Evolutionary conservation across 169 alveolate species (phyloP), one percentile per base, ranked within the genome.

Genomic region (Plasmodium fragile): DNA sequence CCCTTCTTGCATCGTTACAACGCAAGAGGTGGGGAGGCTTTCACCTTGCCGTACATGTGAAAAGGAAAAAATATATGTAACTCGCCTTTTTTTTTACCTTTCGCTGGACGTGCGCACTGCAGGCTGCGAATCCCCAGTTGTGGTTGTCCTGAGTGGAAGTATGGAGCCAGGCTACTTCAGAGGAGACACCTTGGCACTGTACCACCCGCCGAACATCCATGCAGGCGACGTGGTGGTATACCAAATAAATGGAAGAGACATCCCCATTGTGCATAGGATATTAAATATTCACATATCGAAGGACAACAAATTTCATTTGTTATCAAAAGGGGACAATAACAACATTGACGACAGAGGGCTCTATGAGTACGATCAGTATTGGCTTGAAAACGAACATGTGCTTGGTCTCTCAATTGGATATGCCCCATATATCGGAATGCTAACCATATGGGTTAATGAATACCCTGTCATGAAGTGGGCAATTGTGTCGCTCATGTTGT

Each of bases 261-360:
- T 98, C 30, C 99, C 99, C 16, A 98, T 98, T 45, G 99, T 98
- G 30, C 99, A 98, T 92, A 97, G 99, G 82, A 97, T 97, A 25
- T 95, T 97, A 30, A 92, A 97, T 69, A 91, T 97, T 45, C 96
- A 98, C 84, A 95, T 93, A 39, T 95, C 96, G 39, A 92, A 96
- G 81, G 97, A 97, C 25, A 97, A 96, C 32, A 92, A 81, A 69
- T 72, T 92, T 79, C 95, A 95, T 55, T 93, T 97, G 69, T 93
- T 98, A 79, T 97, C 99, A 28, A 98, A 98, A 97, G 99, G 99
- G 18, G 99, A 98, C 95, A 98, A 98, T 95, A 98, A 98, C 93
- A 95, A 95, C 41, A 97, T 97, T 55, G 98, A 97, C 87, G 99
- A 98, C 94, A 95, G 99, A 95, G 98, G 98, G 0, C 96, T 98